These are phyloP conservation scores for Annona cherimola DNA, from an alignment of 164 flowering plant genomes.

Conservation along the genomic window DNA sequence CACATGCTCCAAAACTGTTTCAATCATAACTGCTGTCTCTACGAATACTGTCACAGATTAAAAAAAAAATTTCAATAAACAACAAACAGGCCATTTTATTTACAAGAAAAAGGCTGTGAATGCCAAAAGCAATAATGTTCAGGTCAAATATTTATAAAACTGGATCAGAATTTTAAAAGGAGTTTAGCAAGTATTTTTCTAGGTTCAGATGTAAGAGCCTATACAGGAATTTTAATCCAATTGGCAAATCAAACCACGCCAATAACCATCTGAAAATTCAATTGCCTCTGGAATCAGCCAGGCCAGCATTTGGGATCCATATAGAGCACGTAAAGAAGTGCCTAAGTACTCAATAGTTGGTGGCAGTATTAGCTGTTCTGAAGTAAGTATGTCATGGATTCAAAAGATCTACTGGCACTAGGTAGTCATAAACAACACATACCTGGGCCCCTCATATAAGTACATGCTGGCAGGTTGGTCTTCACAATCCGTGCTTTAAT, in stretches of 20 bases:
- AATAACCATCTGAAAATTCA: no score
- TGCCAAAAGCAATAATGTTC: neutral
- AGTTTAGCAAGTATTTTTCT: no score
- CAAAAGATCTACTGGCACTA: neutral
- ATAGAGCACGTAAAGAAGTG: no score
- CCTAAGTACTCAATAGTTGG: no score
- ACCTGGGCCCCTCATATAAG: conserved; percentile 13
- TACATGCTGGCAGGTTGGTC: conserved; percentile 11
- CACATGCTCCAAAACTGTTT: conserved; percentile 9
- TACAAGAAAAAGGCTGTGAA: neutral
- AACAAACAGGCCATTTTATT: neutral
- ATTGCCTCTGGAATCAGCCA: no score
- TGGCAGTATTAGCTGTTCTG: no score
- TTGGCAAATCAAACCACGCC: no score
- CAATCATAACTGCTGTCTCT: conserved; percentile 10
- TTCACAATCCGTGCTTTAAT: conserved; percentile 5
- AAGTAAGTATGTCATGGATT: no score
- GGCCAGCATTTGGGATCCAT: no score
- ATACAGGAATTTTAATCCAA: no score
- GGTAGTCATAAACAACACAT: neutral
- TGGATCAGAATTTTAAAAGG: neutral
- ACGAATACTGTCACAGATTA: conserved; percentile 10
- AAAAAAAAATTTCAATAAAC: neutral
- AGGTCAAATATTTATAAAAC: neutral
- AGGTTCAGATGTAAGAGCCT: no score